Evolutionary conservation across 192 early-diverging fungal genomes (phyloP).

Genomic region (Gryganskiella cystojenkinii): DNA sequence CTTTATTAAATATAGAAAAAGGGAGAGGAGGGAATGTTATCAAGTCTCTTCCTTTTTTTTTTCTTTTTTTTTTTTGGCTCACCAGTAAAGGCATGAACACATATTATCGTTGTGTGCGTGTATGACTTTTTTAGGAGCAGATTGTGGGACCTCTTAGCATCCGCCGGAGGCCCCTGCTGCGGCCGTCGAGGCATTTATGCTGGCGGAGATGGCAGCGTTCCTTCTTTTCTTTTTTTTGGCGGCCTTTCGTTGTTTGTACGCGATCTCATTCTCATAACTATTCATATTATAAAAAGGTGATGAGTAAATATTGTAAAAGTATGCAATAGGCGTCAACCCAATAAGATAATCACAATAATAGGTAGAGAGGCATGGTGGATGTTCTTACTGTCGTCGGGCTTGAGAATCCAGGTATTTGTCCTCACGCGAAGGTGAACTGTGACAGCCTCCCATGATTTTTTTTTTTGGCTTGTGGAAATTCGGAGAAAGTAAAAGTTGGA

Average conservation of each 20-base stretch:
- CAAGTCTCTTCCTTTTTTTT: neutral
- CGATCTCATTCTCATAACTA: neutral
- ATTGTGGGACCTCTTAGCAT: no score
- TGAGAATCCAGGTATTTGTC: constrained; percentile 5
- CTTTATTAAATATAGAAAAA: constrained; percentile 64
- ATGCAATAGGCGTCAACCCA: no score
- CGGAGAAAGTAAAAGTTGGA: no score
- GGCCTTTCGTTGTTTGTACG: neutral
- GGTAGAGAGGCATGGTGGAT: no score
- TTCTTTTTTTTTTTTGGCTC: neutral
- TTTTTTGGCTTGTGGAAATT: neutral
- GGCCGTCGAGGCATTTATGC: neutral
- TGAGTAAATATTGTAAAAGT: no score
- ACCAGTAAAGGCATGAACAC: no score
- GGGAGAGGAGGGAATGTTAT: neutral
- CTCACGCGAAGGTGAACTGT: constrained; percentile 1
- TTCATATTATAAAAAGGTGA: no score
- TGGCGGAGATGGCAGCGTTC: neutral
- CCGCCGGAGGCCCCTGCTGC: no score
- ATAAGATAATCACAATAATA: no score
- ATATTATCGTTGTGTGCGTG: no score
- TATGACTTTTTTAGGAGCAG: no score
- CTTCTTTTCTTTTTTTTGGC: neutral
- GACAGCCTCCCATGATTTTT: constrained; percentile 4
- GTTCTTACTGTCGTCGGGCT: constrained; percentile 7